These are phyloP conservation scores for Piedraia hortae DNA, from an alignment of 2,329 filamentous ascomycete species.

Conservation along the genomic window DNA sequence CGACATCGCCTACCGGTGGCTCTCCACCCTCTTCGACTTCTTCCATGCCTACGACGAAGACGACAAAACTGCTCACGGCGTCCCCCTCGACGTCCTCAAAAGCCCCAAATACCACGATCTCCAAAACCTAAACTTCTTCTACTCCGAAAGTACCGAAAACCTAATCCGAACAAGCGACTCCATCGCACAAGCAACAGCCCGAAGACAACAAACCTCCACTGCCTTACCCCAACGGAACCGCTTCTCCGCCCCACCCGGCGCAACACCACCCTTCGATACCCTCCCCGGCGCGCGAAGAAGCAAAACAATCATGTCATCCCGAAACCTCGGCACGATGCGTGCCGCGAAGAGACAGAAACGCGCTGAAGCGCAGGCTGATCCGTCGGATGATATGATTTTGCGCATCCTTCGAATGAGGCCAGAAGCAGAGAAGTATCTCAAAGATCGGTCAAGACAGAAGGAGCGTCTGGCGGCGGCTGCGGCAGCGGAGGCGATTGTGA, in stretches of 20 bases:
- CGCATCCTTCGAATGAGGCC: conserved; percentile 84
- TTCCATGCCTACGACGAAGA: conserved; percentile 82
- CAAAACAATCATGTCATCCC: conserved; percentile 59
- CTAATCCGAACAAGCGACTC: conserved; percentile 85
- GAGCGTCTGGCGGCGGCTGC: conserved; percentile 73
- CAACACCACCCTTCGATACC: conserved; percentile 1
- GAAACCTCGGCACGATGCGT: conserved; percentile 87
- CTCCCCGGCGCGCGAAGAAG: conserved; percentile 15
- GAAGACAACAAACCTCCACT: conserved; percentile 34
- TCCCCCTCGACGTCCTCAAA: conserved; percentile 74
- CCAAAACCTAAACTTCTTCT: conserved; percentile 92
- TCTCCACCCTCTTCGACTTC: conserved; percentile 62
- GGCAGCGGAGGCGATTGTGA: conserved; percentile 79
- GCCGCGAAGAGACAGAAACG: conserved; percentile 89
- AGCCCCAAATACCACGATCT: conserved; percentile 97
- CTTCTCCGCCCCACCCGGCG: conserved; percentile 31
- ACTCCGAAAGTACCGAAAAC: conserved; percentile 75
- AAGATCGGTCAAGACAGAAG: conserved; percentile 76
- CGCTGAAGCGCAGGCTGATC: conserved; percentile 83
- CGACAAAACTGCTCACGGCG: conserved; percentile 56
- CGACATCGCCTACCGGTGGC: conserved; percentile 86
- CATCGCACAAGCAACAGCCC: conserved; percentile 70
- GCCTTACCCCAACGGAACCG: conserved; percentile 35
- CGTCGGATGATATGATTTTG: conserved; percentile 93
- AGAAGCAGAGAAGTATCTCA: conserved; percentile 65